A percentile compares a stretch with the other conserved stretches of the same genome.
Evolutionary conservation across 2,329 filamentous ascomycete species (phyloP).

Genomic region (Colletotrichum agaves): DNA sequence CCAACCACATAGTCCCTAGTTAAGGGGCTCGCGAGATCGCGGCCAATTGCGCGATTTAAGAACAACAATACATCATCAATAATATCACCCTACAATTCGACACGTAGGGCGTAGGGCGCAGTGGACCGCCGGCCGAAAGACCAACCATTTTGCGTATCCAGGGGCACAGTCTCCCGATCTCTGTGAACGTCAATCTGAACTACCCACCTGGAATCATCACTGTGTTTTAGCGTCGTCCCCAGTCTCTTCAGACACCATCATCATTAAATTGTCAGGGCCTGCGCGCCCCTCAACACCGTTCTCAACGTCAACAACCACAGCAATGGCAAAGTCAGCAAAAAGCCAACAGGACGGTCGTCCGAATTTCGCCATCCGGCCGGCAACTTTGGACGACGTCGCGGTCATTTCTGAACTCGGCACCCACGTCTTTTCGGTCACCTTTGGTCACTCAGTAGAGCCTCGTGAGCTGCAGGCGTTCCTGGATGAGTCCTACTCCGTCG

Average conservation of each 20-base stretch:
- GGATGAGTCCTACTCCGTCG: constrained; percentile 48
- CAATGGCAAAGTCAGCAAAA: constrained; percentile 2
- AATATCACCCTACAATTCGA: no score
- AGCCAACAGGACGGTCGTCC: neutral
- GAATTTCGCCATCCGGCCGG: constrained; percentile 2
- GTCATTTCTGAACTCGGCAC: constrained; percentile 49
- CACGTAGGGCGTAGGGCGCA: constrained; percentile 21
- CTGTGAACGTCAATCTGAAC: neutral
- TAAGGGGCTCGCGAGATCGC: no score
- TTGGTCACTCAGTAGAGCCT: constrained; percentile 53
- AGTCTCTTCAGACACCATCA: neutral
- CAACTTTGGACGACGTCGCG: constrained; percentile 40
- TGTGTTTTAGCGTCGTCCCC: neutral
- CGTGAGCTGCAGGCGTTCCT: constrained; percentile 52
- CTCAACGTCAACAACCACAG: neutral
- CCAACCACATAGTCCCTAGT: no score
- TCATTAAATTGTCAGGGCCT: neutral
- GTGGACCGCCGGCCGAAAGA: neutral
- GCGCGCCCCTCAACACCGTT: neutral
- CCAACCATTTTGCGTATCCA: neutral
- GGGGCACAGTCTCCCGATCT: no score
- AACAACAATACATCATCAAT: no score
- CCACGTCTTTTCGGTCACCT: constrained; percentile 51
- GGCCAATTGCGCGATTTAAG: no score
- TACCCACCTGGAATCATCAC: neutral